Base-by-base conservation (phyloP, 352 stramenopile species). In the Thraustochytrium striatum region DNA sequence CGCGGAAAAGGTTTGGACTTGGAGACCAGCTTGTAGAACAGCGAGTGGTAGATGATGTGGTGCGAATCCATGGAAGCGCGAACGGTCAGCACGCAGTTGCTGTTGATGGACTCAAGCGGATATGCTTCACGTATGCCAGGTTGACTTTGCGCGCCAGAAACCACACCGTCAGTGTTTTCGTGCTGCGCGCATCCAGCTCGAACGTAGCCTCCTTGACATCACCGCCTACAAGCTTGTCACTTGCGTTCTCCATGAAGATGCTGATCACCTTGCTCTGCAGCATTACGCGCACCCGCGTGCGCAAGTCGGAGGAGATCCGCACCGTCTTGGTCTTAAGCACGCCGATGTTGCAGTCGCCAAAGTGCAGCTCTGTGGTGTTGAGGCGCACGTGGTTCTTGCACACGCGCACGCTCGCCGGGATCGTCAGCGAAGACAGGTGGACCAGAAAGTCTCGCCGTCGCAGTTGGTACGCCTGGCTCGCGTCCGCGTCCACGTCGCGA, bases 21-120 rank as follows among this genome's bases (percentile, higher is more conserved):
- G 5, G 65, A 38, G 35, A 75, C 3, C 28, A 75, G 39, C n/a
- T 50, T 35, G 36, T 75, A 75, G 36, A 75, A 75, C 5, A 75
- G 50, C 32, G 65, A 75, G 30, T 75, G 65, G 65, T 75, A 72
- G 47, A 75, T 75, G 50, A 75, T 75, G 65, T 75, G 43, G 44
- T 75, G 65, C 8, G 65, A 75, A 43, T 75, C 65, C 65, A 75
- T 75, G 33, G 65, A 75, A 21, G 65, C 25, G 5, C 52, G 28
- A 7, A 75, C 65, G 9, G 32, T 75, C 16, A 75, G 50, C 7
- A 32, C 38, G 7, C 16, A 3, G 36, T 75, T 61, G 32, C 32
- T 61, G 11, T 58, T 30, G 19, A 75, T 43, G 8, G 65, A 75
- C 7, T 32, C 21, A 75, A 75, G 8, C 19, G 16, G 50, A 75